phyloP scores from a whole-genome alignment of 192 early-diverging fungal species.

The Podochytrium sp. region DNA sequence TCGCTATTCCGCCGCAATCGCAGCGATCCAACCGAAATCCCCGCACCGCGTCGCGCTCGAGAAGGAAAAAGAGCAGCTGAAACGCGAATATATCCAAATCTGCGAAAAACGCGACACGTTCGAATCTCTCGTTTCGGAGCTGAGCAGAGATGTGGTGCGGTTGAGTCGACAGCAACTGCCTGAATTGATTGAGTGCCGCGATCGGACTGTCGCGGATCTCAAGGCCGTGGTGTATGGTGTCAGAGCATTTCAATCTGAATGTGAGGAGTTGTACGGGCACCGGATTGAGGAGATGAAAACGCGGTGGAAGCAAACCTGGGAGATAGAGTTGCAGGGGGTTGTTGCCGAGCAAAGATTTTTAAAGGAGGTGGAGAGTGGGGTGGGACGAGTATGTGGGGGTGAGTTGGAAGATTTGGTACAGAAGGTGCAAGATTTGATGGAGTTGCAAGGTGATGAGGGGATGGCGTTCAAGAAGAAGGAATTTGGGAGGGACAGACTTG shows the following conservation, averaged over 20 bases:
- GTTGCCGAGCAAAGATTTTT: slow-evolving; percentile 79
- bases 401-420: slow-evolving; percentile 35
- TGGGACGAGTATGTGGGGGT: slow-evolving; percentile 73
- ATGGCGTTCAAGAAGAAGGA: background rate
- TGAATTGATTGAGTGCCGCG: background rate
- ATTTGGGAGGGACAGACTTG: background rate
- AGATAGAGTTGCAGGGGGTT: slow-evolving; percentile 80
- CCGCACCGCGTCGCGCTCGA: background rate
- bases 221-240: background rate
- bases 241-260: background rate
- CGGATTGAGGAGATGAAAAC: slow-evolving; percentile 67
- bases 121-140: background rate
- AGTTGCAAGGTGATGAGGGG: too few species aligned
- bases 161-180: background rate
- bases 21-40: background rate
- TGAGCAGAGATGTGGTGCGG: background rate
- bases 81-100: background rate
- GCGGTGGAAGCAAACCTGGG: slow-evolving; percentile 85
- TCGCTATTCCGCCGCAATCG: background rate
- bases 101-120: background rate
- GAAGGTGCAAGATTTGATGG: too few species aligned
- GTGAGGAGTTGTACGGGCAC: slow-evolving; percentile 24
- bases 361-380: slow-evolving; percentile 75
- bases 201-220: background rate
- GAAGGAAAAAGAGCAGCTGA: background rate